Percentiles rank a stretch among this genome's conserved stretches.
Evolutionary conservation across 108 stramenopile species (phyloP).

Genomic region (Cyclotella sp.): DNA sequence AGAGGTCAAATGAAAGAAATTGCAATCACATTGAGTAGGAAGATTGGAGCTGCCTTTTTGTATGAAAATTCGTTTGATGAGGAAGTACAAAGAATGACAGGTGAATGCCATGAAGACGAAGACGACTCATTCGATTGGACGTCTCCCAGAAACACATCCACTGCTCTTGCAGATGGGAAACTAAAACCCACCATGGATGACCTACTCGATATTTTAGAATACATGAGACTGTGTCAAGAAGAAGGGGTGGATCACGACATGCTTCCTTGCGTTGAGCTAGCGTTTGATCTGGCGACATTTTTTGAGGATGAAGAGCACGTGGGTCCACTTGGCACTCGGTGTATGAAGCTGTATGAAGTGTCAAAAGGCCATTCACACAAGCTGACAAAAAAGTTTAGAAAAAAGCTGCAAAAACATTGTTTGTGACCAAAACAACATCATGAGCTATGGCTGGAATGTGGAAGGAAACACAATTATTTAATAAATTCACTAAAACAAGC

Average conservation of each 20-base stretch:
- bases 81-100: constrained; percentile 3
- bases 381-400: constrained; percentile 9
- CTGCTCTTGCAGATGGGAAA: background rate
- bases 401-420: background rate
- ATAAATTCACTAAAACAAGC: too few species aligned
- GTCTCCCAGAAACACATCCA: background rate
- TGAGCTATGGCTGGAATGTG: too few species aligned
- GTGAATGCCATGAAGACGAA: background rate
- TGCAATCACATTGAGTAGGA: constrained; percentile 1
- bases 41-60: constrained; percentile 10
- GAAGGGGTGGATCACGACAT: constrained; percentile 21
- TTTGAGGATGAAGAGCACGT: background rate
- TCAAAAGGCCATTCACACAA: constrained; percentile 11
- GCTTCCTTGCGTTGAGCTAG: background rate
- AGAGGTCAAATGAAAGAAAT: constrained; percentile 18
- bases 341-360: constrained; percentile 7
- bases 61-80: constrained; percentile 1
- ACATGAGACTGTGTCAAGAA: constrained; percentile 3
- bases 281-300: constrained; percentile 18
- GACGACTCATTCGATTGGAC: background rate
- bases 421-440: too few species aligned
- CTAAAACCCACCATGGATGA: constrained; percentile 13
- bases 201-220: constrained; percentile 11
- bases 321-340: background rate
- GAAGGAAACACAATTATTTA: too few species aligned